Conservation (phyloP, 2,329 filamentous ascomycete genomes). For the Aspergillus luchuensis region DNA sequence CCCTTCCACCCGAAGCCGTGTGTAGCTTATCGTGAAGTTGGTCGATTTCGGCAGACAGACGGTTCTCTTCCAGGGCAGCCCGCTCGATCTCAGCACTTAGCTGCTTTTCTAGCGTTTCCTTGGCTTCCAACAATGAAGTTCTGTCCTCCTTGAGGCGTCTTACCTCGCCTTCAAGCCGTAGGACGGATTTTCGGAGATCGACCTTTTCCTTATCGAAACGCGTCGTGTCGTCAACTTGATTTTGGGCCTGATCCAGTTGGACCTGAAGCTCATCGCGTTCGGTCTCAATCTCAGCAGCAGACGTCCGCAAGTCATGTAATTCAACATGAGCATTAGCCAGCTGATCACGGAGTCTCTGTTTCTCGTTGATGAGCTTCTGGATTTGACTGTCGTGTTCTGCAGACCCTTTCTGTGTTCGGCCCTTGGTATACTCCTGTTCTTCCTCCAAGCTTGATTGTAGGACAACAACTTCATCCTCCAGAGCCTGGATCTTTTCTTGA, state of each 20-base stretch:
- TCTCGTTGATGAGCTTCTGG: slow-evolving; percentile 60
- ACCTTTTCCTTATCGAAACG: slow-evolving; percentile 69
- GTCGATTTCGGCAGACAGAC: slow-evolving; percentile 53
- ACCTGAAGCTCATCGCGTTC: slow-evolving; percentile 68
- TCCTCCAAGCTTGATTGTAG: slow-evolving; percentile 67
- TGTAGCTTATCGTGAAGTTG: slow-evolving; percentile 56
- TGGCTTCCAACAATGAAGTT: slow-evolving; percentile 57
- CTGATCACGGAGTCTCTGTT: slow-evolving; percentile 65
- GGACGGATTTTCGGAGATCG: slow-evolving; percentile 67
- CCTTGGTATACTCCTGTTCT: slow-evolving; percentile 63
- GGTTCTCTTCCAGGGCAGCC: slow-evolving; percentile 66
- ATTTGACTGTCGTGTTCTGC: slow-evolving; percentile 62
- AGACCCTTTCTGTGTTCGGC: slow-evolving; percentile 59
- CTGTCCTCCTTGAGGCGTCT: slow-evolving; percentile 68
- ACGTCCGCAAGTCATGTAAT: slow-evolving; percentile 59
- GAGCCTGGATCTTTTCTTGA: slow-evolving; percentile 64
- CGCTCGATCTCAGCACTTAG: slow-evolving; percentile 68
- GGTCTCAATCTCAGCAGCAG: slow-evolving; percentile 60
- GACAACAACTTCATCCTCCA: slow-evolving; percentile 77
- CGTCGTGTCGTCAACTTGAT: slow-evolving; percentile 60
- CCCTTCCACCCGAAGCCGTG: slow-evolving; percentile 41
- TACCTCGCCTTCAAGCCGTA: slow-evolving; percentile 68
- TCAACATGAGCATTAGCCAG: slow-evolving; percentile 62
- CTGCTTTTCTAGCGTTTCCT: slow-evolving; percentile 62
- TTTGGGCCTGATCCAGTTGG: slow-evolving; percentile 59